A percentile compares a stretch with the other conserved stretches of the same genome.
phyloP scores from a whole-genome alignment of 495 filamentous ascomycete species.

The Barbatosphaeria neglecta region DNA sequence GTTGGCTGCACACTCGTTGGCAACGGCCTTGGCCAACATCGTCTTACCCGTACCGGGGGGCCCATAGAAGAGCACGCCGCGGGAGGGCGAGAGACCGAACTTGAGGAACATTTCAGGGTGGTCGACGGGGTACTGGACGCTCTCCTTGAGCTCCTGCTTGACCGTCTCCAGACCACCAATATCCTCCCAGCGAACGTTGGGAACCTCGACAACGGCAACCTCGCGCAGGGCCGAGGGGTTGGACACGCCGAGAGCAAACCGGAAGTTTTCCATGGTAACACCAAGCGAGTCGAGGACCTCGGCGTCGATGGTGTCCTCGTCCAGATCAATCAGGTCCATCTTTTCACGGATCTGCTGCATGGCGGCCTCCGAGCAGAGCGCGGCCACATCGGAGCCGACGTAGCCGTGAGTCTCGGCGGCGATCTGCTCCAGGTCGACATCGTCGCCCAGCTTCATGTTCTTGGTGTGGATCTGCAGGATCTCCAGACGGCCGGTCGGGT shows the following conservation, averaged over 20 bases:
- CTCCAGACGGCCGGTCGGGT: constrained; percentile 96
- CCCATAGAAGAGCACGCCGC: constrained; percentile 97
- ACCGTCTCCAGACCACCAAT: constrained; percentile 97
- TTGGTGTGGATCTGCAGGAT: constrained; percentile 99
- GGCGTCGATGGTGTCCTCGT: constrained; percentile 97
- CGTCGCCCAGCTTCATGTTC: constrained; percentile 98
- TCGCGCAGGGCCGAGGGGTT: constrained; percentile 98
- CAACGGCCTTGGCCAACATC: constrained; percentile 95
- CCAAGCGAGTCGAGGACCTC: constrained; percentile 96
- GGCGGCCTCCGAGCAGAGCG: constrained; percentile 97
- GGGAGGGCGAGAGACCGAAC: constrained; percentile 94
- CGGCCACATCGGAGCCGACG: constrained; percentile 95
- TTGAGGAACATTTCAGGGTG: constrained; percentile 99
- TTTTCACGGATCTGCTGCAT: constrained; percentile 99
- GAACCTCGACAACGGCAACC: constrained; percentile 97
- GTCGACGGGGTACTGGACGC: constrained; percentile 97
- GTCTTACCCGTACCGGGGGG: constrained; percentile 99
- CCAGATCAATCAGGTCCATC: constrained; percentile 99
- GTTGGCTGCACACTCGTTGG: constrained; percentile 98
- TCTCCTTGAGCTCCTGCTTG: constrained; percentile 99
- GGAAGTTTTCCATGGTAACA: constrained; percentile 99
- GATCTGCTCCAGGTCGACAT: constrained; percentile 94
- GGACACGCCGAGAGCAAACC: constrained; percentile 91
- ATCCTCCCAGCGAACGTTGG: constrained; percentile 98
- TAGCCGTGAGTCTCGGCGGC: constrained; percentile 98